Evolutionary conservation across 352 stramenopile genomes (phyloP).

Genomic region (Phytophthora fragariaefolia): DNA sequence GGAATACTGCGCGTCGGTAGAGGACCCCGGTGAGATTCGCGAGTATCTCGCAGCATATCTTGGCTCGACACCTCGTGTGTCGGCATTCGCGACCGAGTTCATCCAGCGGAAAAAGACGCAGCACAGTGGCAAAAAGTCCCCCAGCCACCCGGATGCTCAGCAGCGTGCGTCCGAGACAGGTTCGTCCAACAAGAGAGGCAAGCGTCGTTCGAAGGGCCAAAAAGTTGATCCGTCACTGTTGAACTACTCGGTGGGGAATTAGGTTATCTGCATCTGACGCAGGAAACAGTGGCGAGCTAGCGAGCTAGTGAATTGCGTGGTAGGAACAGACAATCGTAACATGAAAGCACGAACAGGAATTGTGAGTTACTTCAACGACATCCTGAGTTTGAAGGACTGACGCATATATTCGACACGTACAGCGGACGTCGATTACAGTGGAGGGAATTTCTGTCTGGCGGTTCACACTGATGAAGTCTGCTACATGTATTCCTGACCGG

Average conservation of each 20-base stretch:
- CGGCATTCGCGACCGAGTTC: conserved; percentile 97
- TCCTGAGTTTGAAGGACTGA: too few species aligned
- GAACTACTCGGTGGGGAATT: conserved; percentile 70
- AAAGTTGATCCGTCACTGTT: conserved; percentile 79
- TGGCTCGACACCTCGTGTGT: conserved; percentile 95
- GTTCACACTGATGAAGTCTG: too few species aligned
- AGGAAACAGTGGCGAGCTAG: conserved; percentile 32
- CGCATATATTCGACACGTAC: too few species aligned
- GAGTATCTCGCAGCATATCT: conserved; percentile 97
- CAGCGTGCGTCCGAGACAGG: conserved; percentile 39
- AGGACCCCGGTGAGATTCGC: conserved; percentile 94
- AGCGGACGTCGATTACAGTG: too few species aligned
- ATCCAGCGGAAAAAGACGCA: conserved; percentile 93
- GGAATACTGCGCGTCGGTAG: conserved; percentile 96
- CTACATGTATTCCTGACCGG: too few species aligned
- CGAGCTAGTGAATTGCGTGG: conserved; percentile 19
- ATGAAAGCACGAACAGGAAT: conserved; percentile 20
- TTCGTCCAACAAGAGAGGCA: conserved; percentile 59
- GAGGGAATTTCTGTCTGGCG: too few species aligned
- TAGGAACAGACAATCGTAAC: conserved; percentile 28
- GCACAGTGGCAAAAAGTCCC: conserved; percentile 51
- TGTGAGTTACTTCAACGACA: conserved; percentile 2
- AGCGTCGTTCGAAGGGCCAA: conserved; percentile 69
- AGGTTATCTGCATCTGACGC: conserved; percentile 12
- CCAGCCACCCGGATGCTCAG: conserved; percentile 25